phyloP scores from a whole-genome alignment of 768 basidiomycete genomes.

The Rhodosporidiobolus odoratus region DNA sequence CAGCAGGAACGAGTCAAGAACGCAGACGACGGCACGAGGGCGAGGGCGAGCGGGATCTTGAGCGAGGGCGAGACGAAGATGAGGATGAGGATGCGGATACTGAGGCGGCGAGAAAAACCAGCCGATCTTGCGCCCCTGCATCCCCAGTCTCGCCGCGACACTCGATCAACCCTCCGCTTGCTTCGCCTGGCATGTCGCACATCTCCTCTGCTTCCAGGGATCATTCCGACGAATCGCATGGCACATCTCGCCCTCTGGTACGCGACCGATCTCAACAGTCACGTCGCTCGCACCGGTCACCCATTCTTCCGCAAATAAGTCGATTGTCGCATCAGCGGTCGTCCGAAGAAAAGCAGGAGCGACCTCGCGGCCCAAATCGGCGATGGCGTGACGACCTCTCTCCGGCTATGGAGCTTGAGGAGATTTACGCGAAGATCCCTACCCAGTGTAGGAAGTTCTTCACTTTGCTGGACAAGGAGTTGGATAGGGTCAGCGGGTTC shows the following conservation, averaged over 20 bases:
- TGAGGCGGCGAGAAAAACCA: neutral
- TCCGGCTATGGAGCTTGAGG: constrained; percentile 41
- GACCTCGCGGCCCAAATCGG: neutral
- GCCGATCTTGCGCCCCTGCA: neutral
- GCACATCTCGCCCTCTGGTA: neutral
- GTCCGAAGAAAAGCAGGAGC: neutral
- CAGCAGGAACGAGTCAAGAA: neutral
- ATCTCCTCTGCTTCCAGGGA: neutral
- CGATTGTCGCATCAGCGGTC: too few species aligned
- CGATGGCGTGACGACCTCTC: constrained; percentile 27
- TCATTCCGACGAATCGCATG: constrained; percentile 11
- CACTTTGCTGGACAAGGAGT: constrained; percentile 64
- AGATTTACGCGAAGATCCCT: constrained; percentile 55
- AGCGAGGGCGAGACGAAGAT: neutral
- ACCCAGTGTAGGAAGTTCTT: constrained; percentile 68
- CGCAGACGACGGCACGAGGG: neutral
- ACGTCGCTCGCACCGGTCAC: neutral
- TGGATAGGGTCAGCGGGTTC: constrained; percentile 80
- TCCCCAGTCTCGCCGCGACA: neutral
- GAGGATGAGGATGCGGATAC: constrained; percentile 10
- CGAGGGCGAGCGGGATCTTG: constrained; percentile 9
- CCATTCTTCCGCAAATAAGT: too few species aligned
- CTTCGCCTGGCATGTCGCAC: neutral
- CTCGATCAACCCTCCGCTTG: neutral
- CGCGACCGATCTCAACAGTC: neutral